These are phyloP conservation scores for Mrakia frigida DNA, from an alignment of 768 basidiomycete species.

Conservation along the genomic window DNA sequence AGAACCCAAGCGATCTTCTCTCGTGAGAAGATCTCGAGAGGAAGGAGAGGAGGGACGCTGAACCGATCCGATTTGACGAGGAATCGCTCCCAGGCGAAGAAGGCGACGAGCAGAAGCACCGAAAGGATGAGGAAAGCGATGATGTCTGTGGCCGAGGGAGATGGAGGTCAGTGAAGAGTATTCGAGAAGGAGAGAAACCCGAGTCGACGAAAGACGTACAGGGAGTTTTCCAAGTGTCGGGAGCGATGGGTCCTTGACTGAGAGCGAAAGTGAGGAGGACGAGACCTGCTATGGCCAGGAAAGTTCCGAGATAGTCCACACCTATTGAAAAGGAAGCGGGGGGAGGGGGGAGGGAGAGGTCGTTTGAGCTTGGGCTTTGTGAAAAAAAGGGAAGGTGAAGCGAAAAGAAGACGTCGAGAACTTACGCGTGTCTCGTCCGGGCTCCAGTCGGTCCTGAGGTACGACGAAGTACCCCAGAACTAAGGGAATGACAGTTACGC, in stretches of 20 bases:
- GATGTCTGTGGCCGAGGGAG: constrained; percentile 53
- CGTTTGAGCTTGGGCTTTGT: constrained; percentile 36
- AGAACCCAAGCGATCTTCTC: constrained; percentile 39
- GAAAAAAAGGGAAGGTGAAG: constrained; percentile 6
- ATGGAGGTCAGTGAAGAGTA: background rate
- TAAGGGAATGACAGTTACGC: constrained; percentile 53
- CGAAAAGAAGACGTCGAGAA: too few relatives aligned
- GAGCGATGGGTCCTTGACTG: constrained; percentile 59
- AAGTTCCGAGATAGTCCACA: constrained; percentile 73
- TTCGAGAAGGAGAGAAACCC: too few relatives aligned
- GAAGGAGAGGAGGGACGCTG: constrained; percentile 39
- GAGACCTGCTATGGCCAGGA: constrained; percentile 60
- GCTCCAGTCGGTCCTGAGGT: constrained; percentile 52
- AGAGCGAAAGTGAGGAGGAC: constrained; percentile 69
- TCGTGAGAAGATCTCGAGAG: constrained; percentile 41
- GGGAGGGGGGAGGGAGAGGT: background rate
- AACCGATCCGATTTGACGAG: constrained; percentile 49
- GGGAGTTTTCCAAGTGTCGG: constrained; percentile 57
- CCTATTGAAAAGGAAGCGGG: too few relatives aligned
- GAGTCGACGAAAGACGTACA: constrained; percentile 46
- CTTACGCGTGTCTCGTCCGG: constrained; percentile 10
- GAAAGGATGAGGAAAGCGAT: constrained; percentile 63
- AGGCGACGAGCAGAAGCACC: constrained; percentile 53
- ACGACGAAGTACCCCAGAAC: constrained; percentile 58
- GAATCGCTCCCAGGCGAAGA: constrained; percentile 62